These are phyloP conservation scores for Xenoacremonium recifei DNA, from an alignment of 2,329 filamentous ascomycete genomes.

Conservation along the genomic window DNA sequence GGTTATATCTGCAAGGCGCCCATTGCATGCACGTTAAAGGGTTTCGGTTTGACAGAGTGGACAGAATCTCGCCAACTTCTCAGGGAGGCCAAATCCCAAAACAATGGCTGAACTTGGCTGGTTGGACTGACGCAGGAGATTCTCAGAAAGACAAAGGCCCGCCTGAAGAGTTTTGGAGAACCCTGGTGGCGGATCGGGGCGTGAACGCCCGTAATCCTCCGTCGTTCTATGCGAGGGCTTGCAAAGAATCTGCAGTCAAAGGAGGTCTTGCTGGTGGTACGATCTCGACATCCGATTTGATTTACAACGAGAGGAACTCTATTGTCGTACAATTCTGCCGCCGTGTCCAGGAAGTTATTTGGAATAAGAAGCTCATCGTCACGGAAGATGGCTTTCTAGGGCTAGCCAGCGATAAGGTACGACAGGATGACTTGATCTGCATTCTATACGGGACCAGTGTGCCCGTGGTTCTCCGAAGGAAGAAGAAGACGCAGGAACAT, in stretches of 20 bases:
- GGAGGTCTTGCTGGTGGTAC: conserved; percentile 1
- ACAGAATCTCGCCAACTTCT: background rate
- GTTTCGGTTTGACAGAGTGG: background rate
- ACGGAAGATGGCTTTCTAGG: background rate
- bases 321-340: conserved; percentile 1
- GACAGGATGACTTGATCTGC: background rate
- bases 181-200: conserved; percentile 1
- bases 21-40: conserved; percentile 1
- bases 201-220: background rate
- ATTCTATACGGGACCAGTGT: conserved; percentile 1
- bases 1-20: background rate
- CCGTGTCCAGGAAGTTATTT: conserved; percentile 1
- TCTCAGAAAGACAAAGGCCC: background rate
- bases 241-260: conserved; percentile 1
- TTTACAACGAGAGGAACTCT: background rate
- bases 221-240: background rate
- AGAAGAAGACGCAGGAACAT: background rate
- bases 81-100: conserved; percentile 1
- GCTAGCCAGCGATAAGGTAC: background rate
- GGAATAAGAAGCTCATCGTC: background rate
- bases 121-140: background rate
- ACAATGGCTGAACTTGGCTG: background rate
- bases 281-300: background rate
- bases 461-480: background rate
- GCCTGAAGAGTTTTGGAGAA: conserved; percentile 1